These are phyloP conservation scores for Coemansia sp. DNA, from an alignment of 192 early-diverging fungal genomes.

Conservation along the genomic window DNA sequence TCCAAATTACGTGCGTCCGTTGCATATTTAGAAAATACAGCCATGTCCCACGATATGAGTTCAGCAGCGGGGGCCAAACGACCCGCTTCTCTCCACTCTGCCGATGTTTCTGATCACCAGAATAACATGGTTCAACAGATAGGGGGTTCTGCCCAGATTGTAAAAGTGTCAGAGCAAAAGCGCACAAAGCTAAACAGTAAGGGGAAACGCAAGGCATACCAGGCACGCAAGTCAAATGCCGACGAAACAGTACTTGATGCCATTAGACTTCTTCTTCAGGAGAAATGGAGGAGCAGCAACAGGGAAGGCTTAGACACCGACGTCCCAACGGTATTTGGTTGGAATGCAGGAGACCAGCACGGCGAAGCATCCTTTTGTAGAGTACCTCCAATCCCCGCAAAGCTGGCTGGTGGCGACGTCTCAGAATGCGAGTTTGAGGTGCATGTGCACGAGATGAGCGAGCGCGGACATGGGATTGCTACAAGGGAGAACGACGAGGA, in stretches of 20 bases:
- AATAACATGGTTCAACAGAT: no score
- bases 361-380: conserved; percentile 36
- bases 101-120: neutral
- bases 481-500: conserved; percentile 35
- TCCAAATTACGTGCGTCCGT: neutral
- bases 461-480: conserved; percentile 44
- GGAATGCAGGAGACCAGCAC: conserved; percentile 26
- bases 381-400: conserved; percentile 32
- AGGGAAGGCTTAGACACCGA: neutral
- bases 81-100: neutral
- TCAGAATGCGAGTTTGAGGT: conserved; percentile 40
- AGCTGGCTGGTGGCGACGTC: conserved; percentile 32
- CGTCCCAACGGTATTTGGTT: conserved; percentile 37
- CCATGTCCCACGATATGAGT: neutral
- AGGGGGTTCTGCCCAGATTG: neutral
- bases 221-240: conserved; percentile 31
- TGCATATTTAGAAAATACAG: neutral
- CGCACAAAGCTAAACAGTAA: conserved; percentile 23
- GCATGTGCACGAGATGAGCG: conserved; percentile 43
- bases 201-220: conserved; percentile 12
- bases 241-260: conserved; percentile 43
- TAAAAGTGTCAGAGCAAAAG: conserved; percentile 21
- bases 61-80: neutral
- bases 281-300: conserved; percentile 11
- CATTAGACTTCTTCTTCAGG: conserved; percentile 30